Evolutionary conservation across 352 stramenopile species (phyloP), one percentile per base, ranked within the genome.

Genomic region (Phytopythium litorale): DNA sequence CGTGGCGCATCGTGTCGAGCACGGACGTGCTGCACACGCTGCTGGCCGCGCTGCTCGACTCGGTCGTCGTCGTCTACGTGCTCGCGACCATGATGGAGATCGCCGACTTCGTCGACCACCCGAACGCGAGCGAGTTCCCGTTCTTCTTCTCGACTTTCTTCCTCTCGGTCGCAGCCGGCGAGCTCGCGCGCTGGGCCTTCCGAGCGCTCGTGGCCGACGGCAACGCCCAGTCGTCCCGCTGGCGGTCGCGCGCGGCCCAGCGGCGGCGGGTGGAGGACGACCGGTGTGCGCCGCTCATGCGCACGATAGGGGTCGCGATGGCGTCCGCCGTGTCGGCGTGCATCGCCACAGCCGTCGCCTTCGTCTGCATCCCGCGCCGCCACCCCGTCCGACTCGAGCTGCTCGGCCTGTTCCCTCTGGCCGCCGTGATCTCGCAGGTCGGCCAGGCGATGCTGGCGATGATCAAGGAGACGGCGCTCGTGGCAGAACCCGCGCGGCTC

Each of bases 11-110:
- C 58, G 56, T 85, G 6, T 71, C 72, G n/a, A 88, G 67, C 58
- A 73, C 79, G 46, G 79, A 85, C 38, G 67, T 88, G 3, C 56
- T 87, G 37, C 71, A 84, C 30, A 88, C 75, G 19, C 71, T 75
- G 21, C 45, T 88, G 37, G 76, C 81, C 66, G 62, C 79, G n/a
- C 60, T 73, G 42, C 64, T 88, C 51, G 81, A 90, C 60, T 78
- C 81, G 4, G 56, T 87, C 42, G 78, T 75, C 0, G 46, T 90
- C 42, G 71, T 80, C 37, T 81, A 84, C 37, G 53, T 90, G 49
- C 68, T 81, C 11, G 59, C 75, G n/a, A 79, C 83, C n/a, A 76
- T 90, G 71, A 84, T 87, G 73, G 79, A 84, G 32, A 71, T 83
- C 15, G 66, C 75, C 1, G 79, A 87, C 58, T 79, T 87, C 42